phyloP scores from a whole-genome alignment of 768 basidiomycete genomes.

The Leccinum imitatum region DNA sequence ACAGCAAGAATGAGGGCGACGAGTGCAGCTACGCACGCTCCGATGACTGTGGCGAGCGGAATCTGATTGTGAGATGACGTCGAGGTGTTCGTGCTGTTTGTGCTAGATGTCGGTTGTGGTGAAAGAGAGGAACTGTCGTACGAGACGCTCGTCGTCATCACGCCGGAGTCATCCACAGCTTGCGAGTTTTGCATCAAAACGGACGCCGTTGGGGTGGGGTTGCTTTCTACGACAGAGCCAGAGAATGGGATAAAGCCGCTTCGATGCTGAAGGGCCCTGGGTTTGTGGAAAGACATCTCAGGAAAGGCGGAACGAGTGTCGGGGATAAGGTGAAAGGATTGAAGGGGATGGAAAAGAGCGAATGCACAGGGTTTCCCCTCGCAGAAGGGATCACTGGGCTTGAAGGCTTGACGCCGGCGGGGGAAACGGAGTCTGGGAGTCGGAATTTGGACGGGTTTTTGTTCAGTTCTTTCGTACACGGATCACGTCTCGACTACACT shows the following conservation, averaged over 20 bases:
- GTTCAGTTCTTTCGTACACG: neutral
- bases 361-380: slow-evolving; percentile 15
- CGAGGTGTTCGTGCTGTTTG: slow-evolving; percentile 2
- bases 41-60: slow-evolving; percentile 53
- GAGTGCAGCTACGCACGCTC: slow-evolving; percentile 61
- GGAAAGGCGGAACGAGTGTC: slow-evolving; percentile 3
- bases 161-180: neutral
- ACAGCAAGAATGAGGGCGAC: slow-evolving; percentile 48
- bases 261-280: slow-evolving; percentile 16
- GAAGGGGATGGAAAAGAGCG: slow-evolving; percentile 21
- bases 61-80: slow-evolving; percentile 22
- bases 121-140: slow-evolving; percentile 6
- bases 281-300: slow-evolving; percentile 18
- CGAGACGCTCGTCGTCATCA: slow-evolving; percentile 11
- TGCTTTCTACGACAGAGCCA: slow-evolving; percentile 26
- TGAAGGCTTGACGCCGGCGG: too few relatives aligned
- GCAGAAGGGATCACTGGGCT: slow-evolving; percentile 20
- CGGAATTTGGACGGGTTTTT: slow-evolving; percentile 11
- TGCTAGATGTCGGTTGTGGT: slow-evolving; percentile 8
- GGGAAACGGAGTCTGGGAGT: slow-evolving; percentile 1
- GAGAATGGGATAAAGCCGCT: slow-evolving; percentile 14
- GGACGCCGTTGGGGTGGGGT: slow-evolving; percentile 29
- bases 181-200: slow-evolving; percentile 22
- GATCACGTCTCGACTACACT: neutral
- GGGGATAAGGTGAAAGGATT: neutral